A percentile compares a stretch with the other conserved stretches of the same genome.
Conservation (phyloP, 139 green algal genomes). For the Closterium sp. region DNA sequence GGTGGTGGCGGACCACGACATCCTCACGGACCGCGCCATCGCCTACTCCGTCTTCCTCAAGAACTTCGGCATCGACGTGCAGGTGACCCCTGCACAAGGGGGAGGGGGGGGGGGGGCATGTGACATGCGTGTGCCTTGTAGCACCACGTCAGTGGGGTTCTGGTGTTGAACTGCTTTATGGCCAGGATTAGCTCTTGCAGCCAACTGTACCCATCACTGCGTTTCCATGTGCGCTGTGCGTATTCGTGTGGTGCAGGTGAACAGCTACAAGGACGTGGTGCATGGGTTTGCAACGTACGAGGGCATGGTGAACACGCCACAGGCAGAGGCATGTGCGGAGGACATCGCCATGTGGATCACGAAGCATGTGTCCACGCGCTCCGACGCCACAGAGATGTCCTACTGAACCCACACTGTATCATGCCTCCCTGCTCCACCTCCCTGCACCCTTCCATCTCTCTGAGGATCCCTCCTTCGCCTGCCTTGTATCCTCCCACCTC, state of each 20-base stretch:
- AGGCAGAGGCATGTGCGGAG: constrained; percentile 36
- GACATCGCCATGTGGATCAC: constrained; percentile 40
- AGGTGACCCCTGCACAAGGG: constrained; percentile 6
- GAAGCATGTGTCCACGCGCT: constrained; percentile 9
- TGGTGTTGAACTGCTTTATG: background rate
- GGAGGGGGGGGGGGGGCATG: background rate
- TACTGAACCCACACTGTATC: background rate
- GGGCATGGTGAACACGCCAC: constrained; percentile 22
- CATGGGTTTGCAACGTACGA: constrained; percentile 39
- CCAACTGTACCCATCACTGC: background rate
- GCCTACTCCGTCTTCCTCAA: constrained; percentile 21
- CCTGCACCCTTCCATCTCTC: no score
- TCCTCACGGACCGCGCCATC: constrained; percentile 26
- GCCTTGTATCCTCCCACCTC: background rate
- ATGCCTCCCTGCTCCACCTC: background rate
- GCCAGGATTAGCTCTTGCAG: background rate
- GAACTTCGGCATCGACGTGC: constrained; percentile 24
- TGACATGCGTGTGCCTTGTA: background rate
- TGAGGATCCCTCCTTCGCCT: background rate
- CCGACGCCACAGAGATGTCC: background rate
- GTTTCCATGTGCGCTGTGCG: background rate
- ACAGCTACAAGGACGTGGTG: constrained; percentile 29
- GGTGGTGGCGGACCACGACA: constrained; percentile 29
- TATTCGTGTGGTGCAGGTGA: constrained; percentile 11
- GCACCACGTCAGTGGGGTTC: background rate